These are phyloP conservation scores for Beauveria sp. DNA, from an alignment of 2,329 filamentous ascomycete species.

Conservation along the genomic window DNA sequence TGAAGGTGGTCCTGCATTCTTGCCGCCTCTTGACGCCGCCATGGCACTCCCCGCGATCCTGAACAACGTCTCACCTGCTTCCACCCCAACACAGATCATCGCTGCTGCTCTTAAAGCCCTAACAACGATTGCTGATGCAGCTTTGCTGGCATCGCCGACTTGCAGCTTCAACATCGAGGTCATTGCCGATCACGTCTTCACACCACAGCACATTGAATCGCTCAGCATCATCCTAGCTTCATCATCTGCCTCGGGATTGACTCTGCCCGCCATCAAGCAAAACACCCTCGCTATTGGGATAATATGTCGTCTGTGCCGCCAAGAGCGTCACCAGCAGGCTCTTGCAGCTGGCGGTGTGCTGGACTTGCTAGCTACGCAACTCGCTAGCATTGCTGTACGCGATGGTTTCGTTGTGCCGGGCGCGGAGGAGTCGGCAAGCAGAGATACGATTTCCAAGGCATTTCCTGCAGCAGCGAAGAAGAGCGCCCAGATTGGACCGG, in stretches of 20 bases:
- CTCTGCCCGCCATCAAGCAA: constrained; percentile 50
- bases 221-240: constrained; percentile 53
- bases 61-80: constrained; percentile 56
- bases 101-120: constrained; percentile 68
- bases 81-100: constrained; percentile 58
- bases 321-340: constrained; percentile 62
- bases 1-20: constrained; percentile 70
- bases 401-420: constrained; percentile 62
- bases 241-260: constrained; percentile 41
- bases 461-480: constrained; percentile 56
- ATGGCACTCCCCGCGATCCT: constrained; percentile 63
- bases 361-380: constrained; percentile 65
- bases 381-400: constrained; percentile 63
- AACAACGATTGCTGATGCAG: constrained; percentile 61
- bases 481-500: constrained; percentile 53
- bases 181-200: constrained; percentile 61
- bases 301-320: constrained; percentile 53
- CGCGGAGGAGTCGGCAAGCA: constrained; percentile 46
- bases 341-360: constrained; percentile 67
- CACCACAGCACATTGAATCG: constrained; percentile 49
- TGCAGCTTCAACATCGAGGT: constrained; percentile 38
- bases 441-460: constrained; percentile 45
- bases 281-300: constrained; percentile 51
- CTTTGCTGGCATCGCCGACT: constrained; percentile 45
- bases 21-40: constrained; percentile 64